Evolutionary conservation across 2,329 filamentous ascomycete genomes (phyloP).

Genomic region (Cercospora nicotianae): DNA sequence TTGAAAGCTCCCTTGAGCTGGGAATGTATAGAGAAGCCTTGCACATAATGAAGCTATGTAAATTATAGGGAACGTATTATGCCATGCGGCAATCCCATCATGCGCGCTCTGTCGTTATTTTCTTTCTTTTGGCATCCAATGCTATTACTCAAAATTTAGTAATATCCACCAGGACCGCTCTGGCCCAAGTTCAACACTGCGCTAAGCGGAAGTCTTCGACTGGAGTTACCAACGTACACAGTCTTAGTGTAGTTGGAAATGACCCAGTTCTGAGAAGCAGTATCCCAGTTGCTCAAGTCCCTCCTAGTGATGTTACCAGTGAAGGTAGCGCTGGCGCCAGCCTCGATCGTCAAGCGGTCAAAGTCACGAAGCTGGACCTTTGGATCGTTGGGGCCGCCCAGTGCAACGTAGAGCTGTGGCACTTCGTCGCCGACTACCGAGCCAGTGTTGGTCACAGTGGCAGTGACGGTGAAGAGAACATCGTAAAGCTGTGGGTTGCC

Average conservation of each 20-base stretch:
- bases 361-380: conserved; percentile 59
- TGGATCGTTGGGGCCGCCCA: conserved; percentile 74
- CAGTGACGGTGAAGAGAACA: conserved; percentile 65
- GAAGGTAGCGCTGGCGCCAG: conserved; percentile 69
- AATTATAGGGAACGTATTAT: neutral
- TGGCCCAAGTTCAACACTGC: neutral
- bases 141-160: no score
- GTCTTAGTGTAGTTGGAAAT: conserved; percentile 58
- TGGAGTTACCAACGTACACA: conserved; percentile 60
- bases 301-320: conserved; percentile 69
- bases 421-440: conserved; percentile 66
- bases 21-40: no score
- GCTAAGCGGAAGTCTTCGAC: conserved; percentile 56
- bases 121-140: no score
- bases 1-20: no score
- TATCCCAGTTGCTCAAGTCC: conserved; percentile 87
- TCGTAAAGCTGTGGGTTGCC: conserved; percentile 68
- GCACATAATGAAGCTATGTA: neutral
- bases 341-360: conserved; percentile 69
- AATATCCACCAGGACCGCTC: conserved; percentile 3
- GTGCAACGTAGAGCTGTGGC: conserved; percentile 72
- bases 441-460: conserved; percentile 72
- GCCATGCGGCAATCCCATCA: neutral
- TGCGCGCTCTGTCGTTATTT: neutral
- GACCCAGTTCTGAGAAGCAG: conserved; percentile 75